phyloP scores from a whole-genome alignment of 108 stramenopile species.

The Discostella pseudostelligera region DNA sequence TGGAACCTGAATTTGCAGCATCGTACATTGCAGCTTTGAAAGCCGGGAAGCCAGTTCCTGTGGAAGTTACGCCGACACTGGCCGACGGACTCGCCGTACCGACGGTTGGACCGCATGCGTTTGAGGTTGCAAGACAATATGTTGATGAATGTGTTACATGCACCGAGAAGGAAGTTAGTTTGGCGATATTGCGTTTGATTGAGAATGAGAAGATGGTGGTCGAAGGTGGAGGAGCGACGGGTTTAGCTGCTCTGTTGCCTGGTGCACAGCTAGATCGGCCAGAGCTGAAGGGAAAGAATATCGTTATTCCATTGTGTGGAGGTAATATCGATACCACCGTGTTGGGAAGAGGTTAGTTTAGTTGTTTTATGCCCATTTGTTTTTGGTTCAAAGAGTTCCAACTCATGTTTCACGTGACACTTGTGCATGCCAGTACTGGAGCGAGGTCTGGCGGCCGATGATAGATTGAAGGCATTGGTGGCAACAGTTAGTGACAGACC shows the following conservation, averaged over 20 bases:
- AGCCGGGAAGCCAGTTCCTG: conserved; percentile 74
- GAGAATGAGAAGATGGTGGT: conserved; percentile 96
- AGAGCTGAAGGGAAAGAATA: conserved; percentile 88
- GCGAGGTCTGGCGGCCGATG: conserved; percentile 93
- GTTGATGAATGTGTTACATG: conserved; percentile 86
- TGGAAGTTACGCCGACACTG: conserved; percentile 72
- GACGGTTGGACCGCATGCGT: conserved; percentile 88
- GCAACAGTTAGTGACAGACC: conserved; percentile 93
- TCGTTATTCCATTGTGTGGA: conserved; percentile 94
- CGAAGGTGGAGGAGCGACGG: conserved; percentile 91
- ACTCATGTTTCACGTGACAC: too few relatives aligned
- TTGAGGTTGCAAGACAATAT: conserved; percentile 84
- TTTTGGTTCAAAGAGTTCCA: too few relatives aligned
- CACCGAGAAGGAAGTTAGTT: conserved; percentile 84
- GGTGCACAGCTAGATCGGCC: conserved; percentile 83
- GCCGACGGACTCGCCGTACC: conserved; percentile 98
- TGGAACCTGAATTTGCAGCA: conserved; percentile 91
- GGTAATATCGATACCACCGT: conserved; percentile 97
- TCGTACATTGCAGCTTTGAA: conserved; percentile 89
- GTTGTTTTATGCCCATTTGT: too few relatives aligned
- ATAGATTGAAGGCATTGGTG: conserved; percentile 85
- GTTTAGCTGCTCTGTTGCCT: conserved; percentile 89
- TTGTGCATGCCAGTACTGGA: conserved; percentile 51
- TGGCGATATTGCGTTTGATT: conserved; percentile 90
- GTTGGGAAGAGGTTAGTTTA: conserved; percentile 68